These are phyloP conservation scores for Pichia terricola DNA, from an alignment of 1,139 yeast species.

Conservation along the genomic window DNA sequence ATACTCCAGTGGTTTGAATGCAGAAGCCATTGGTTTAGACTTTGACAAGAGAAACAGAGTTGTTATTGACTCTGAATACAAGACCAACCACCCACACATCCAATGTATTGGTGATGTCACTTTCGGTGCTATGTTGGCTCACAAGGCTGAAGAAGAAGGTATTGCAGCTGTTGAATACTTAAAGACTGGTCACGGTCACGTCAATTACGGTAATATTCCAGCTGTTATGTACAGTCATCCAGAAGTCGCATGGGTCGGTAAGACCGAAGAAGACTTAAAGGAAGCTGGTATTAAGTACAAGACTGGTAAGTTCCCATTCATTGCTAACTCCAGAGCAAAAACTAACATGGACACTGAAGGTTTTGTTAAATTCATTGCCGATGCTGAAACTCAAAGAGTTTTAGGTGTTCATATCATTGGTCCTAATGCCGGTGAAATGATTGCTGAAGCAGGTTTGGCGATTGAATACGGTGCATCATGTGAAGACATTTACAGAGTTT, in stretches of 20 bases:
- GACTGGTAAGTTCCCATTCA: constrained; percentile 96
- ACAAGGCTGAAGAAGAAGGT: constrained; percentile 99
- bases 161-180: constrained; percentile 96
- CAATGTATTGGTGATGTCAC: constrained; percentile 98
- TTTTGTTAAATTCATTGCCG: constrained; percentile 89
- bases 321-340: constrained; percentile 99
- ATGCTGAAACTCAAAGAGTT: constrained; percentile 93
- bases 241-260: constrained; percentile 99
- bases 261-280: constrained; percentile 90
- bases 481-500: constrained; percentile 93
- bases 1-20: constrained; percentile 79
- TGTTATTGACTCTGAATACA: constrained; percentile 88
- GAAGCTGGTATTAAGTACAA: constrained; percentile 87
- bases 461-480: constrained; percentile 98
- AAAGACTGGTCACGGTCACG: constrained; percentile 93
- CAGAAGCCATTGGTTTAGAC: constrained; percentile 84
- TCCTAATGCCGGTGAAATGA: constrained; percentile 99
- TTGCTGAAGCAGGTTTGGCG: constrained; percentile 97
- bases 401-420: constrained; percentile 97
- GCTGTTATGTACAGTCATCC: constrained; percentile 99
- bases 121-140: constrained; percentile 98
- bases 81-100: constrained; percentile 86
- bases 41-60: constrained; percentile 86
- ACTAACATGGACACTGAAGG: constrained; percentile 97
- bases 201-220: constrained; percentile 95